Base-by-base conservation (phyloP, 129 eudicot species). In the Tagetes erecta region DNA sequence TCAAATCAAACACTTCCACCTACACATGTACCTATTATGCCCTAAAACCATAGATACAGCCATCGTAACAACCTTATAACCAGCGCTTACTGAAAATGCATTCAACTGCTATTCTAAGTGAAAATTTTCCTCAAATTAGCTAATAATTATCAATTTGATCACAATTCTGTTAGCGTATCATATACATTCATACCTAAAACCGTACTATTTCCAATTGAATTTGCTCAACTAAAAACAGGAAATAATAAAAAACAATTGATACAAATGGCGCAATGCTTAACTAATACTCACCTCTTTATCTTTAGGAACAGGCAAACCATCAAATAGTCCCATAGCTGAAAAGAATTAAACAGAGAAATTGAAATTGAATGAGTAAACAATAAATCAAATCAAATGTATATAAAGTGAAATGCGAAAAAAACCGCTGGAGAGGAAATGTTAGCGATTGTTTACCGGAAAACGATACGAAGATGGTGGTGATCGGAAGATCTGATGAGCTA, bases 291-390 rank as follows among this genome's bases (percentile, higher is more conserved):
- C 97, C 72, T 84, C 88, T 89, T 92, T 92, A 36, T 92, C 97
- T 30, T 83, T 80, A 53, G 97, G 84, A 76, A 92, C 87, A 34
- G 97, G 97, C 40, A 92, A 84, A 20, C 96, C 96, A 59, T 92
- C 97, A 69, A 92, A 92, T 45, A 89, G 84, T 68, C 93, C 95
- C 97, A 92, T 92, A 82, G 84, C 82, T 82, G 72, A 64, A 46
- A 59, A 42, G 30, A 34, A 33, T 57, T 71, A 62, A 0, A n/a
- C 11, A 79, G 6, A 39, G 51, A 64, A 79, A 60, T 78, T 68
- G 68, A 20, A 64, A 71, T 70, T 47, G 14, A 27, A 45, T 57
- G 52, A 70, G 82, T 64, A 62, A 70, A 60, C 57, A 78, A 40
- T 30, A 70, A 76, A 78, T 78, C 72, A 44, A 20, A 20, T 20